Base-by-base conservation (phyloP, 108 stramenopile species). In the Parmales sp. region DNA sequence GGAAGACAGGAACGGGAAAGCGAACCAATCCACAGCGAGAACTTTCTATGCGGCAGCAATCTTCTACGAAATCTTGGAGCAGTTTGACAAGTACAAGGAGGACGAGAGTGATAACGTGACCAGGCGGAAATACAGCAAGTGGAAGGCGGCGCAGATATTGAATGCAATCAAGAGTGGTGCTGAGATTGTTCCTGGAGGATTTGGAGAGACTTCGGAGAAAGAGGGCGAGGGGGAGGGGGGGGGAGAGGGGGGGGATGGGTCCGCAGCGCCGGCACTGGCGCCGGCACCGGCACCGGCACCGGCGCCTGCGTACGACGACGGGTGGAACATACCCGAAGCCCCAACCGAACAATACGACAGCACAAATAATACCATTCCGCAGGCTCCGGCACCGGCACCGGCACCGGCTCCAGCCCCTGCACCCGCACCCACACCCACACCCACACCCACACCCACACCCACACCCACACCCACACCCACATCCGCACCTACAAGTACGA, bases 131-230 rank as follows among this genome's bases (percentile, higher is more conserved):
- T 96, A 93, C 75, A 79, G 83, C 63, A 96, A 93, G 68, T 96
- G 91, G 91, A 93, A 93, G 66, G 90, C 92, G 8, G 86, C 92
- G 0, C 92, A 96, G 34, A 96, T 92, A 70, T 70, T 96, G 41
- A 96, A 92, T 69, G 90, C 91, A 1, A 80, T 96, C 23, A 93
- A 92, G 46, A 90, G 92, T 63, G 95, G 95, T 34, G 70, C 88
- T 51, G 38, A 77, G 46, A 83, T 84, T 4, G 77, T 80, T 18
- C 86, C 92, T 6, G 92, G 91, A 22, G 89, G 88, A 64, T 91
- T 84, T 66, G 76, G 69, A 9, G 66, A 73, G 37, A 66, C 51
- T 3, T 23, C 26, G 41, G 51, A 72, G 9, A 74, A 80, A 1
- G 86, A 83, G 38, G 39, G 31, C n/a, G 28, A 9, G 0, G n/a